Conservation (phyloP, 78 protist genomes). For the Monosiga brevicollis region DNA sequence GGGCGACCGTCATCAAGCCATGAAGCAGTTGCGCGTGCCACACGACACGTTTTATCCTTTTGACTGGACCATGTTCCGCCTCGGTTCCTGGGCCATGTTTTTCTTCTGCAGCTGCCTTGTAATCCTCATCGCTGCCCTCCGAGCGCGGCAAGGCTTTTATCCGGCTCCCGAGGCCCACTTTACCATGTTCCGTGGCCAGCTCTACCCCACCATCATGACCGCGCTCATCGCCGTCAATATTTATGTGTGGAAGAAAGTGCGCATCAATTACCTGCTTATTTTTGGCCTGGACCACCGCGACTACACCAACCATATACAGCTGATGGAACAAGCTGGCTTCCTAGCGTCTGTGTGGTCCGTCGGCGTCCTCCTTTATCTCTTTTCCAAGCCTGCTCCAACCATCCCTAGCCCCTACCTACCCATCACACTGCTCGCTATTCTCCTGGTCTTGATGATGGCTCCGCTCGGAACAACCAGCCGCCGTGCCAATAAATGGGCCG, state of each 20-base stretch:
- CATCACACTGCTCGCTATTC: not conserved
- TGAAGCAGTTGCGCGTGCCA: not conserved
- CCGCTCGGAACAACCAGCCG: too few species aligned
- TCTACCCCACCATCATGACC: not conserved
- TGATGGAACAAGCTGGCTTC: not conserved
- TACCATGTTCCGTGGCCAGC: not conserved
- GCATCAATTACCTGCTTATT: slow-evolving; percentile 17
- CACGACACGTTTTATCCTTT: not conserved
- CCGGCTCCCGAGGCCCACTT: not conserved
- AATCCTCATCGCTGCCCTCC: not conserved
- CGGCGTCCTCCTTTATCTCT: not conserved
- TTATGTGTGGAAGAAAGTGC: not conserved
- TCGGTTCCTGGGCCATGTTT: not conserved
- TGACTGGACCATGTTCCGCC: not conserved
- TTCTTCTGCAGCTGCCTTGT: not conserved
- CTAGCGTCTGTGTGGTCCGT: slow-evolving; percentile 7
- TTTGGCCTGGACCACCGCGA: not conserved
- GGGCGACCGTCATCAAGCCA: not conserved
- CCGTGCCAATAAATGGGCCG: not conserved
- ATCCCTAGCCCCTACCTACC: not conserved
- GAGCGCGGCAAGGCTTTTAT: not conserved
- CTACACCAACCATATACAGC: not conserved
- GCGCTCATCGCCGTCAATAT: slow-evolving; percentile 9
- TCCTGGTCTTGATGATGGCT: not conserved
- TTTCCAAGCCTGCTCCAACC: not conserved